phyloP scores from a whole-genome alignment of 2,329 filamentous ascomycete species.

The Aureobasidium sp. region DNA sequence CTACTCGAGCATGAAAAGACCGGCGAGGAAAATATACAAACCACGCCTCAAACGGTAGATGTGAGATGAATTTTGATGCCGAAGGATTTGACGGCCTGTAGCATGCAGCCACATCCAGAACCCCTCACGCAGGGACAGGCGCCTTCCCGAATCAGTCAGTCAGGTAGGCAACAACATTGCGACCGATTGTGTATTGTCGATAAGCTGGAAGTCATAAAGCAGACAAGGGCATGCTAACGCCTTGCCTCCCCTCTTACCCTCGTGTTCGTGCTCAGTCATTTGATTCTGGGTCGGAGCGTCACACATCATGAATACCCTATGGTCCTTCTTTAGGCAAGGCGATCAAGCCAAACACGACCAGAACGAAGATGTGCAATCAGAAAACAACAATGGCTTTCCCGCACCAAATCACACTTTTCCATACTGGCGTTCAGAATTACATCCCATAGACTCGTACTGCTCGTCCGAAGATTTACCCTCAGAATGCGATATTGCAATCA shows the following conservation, averaged over 20 bases:
- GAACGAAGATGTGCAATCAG: neutral
- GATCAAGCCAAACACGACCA: neutral
- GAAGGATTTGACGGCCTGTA: neutral
- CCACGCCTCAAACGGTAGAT: neutral
- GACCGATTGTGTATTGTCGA: neutral
- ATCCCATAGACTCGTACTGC: constrained; percentile 27
- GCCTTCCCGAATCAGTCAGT: neutral
- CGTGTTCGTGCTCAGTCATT: no score
- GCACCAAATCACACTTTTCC: constrained; percentile 27
- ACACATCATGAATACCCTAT: neutral
- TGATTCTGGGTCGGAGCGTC: no score
- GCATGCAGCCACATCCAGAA: neutral
- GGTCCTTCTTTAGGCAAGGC: neutral
- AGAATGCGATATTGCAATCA: constrained; percentile 28
- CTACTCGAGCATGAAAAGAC: neutral
- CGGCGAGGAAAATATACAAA: neutral
- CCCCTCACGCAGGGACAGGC: neutral
- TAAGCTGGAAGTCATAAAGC: no score
- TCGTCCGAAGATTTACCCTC: constrained; percentile 19
- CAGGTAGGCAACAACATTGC: neutral
- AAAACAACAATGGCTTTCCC: constrained; percentile 19
- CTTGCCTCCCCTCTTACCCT: no score
- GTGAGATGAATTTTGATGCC: neutral
- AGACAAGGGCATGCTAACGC: no score
- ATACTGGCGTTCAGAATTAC: constrained; percentile 34